phyloP scores from a whole-genome alignment of 164 flowering plant genomes.

The Umbilicus rupestris region DNA sequence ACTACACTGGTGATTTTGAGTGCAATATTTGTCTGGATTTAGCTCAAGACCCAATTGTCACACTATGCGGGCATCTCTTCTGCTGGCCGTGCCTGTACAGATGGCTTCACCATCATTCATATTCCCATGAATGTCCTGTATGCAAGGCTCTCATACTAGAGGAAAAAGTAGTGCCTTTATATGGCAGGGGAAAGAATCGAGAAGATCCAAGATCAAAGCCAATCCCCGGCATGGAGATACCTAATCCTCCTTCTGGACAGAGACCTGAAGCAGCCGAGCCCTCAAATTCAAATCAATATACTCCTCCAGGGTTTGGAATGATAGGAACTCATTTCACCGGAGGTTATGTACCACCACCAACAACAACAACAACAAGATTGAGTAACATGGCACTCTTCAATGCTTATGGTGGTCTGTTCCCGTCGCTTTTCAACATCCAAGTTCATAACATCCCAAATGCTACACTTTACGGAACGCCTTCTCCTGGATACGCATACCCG shows the following conservation, averaged over 20 bases:
- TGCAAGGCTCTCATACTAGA: conserved; percentile 56
- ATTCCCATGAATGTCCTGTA: conserved; percentile 50
- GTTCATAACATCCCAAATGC: conserved; percentile 34
- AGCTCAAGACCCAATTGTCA: conserved; percentile 60
- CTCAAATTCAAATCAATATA: conserved; percentile 28
- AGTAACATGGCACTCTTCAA: conserved; percentile 49
- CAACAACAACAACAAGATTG: conserved; percentile 35
- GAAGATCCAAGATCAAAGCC: conserved; percentile 52
- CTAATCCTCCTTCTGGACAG: conserved; percentile 54
- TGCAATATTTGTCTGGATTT: conserved; percentile 67
- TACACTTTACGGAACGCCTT: conserved; percentile 22
- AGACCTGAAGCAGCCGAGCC: conserved; percentile 51
- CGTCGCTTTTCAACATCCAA: conserved; percentile 45
- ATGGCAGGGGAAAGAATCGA: conserved; percentile 50
- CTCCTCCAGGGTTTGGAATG: conserved; percentile 22
- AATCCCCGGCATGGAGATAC: conserved; percentile 42
- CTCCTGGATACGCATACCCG: conserved; percentile 27
- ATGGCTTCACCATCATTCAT: conserved; percentile 52
- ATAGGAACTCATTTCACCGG: conserved; percentile 20
- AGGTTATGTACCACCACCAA: conserved; percentile 35
- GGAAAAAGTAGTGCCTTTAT: conserved; percentile 52
- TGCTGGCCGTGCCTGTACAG: conserved; percentile 69
- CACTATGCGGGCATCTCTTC: conserved; percentile 58
- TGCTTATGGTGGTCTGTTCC: conserved; percentile 50
- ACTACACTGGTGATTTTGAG: conserved; percentile 45